Conservation (phyloP, 2,329 filamentous ascomycete genomes). For the Aspergillus alliaceus region DNA sequence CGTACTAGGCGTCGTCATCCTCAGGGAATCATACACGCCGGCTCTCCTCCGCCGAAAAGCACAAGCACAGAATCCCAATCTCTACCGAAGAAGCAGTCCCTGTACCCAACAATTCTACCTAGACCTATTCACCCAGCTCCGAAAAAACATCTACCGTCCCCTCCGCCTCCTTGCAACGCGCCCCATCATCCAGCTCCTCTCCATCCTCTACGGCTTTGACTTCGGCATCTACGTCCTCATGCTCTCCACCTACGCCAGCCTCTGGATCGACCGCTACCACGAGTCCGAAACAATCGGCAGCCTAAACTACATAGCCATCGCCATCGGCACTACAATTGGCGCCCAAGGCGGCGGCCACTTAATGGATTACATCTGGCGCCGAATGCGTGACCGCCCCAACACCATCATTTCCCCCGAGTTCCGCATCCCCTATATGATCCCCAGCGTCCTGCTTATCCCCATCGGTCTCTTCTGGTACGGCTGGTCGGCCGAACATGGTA, state of each 20-base stretch:
- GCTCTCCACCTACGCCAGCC: not conserved
- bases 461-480: not conserved
- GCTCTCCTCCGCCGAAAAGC: not conserved
- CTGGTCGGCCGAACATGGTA: not conserved
- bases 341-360: not conserved
- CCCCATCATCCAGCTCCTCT: not conserved
- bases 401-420: not conserved
- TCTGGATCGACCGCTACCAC: not conserved
- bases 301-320: not conserved
- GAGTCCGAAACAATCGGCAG: not conserved
- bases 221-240: conserved; percentile 1
- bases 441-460: not conserved
- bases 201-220: not conserved
- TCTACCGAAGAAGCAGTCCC: not conserved
- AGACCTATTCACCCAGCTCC: not conserved
- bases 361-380: not conserved
- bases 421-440: not conserved
- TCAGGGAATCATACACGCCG: not conserved
- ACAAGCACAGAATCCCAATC: not conserved
- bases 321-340: not conserved
- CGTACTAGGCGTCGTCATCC: not conserved
- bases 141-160: not conserved
- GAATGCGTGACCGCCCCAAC: not conserved
- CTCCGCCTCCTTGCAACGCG: not conserved
- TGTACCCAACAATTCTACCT: not conserved